Evolutionary conservation across 345 rosid species (phyloP).

Genomic region (Geranium rotundifolium): DNA sequence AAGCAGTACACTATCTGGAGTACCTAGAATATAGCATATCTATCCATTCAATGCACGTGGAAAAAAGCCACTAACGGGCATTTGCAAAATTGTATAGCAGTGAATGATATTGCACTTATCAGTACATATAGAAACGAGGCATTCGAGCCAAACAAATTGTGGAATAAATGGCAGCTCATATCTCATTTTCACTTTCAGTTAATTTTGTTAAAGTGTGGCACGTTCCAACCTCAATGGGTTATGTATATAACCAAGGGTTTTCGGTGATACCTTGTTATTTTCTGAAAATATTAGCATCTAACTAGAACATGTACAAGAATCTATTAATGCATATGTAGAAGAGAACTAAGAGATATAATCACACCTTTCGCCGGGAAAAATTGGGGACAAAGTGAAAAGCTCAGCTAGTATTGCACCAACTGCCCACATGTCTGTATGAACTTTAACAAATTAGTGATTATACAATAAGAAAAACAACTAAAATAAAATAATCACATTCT

Average conservation of each 20-base stretch:
- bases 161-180: too few species aligned
- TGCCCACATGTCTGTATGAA: conserved; percentile 88
- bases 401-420: conserved; percentile 91
- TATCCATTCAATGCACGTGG: too few species aligned
- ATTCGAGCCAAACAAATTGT: too few species aligned
- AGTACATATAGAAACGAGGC: too few species aligned
- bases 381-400: conserved; percentile 73
- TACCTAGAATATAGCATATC: too few species aligned
- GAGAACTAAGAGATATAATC: conserved; percentile 6
- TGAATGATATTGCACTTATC: too few species aligned
- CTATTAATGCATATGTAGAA: background rate
- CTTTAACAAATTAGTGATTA: conserved; percentile 11
- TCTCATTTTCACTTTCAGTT: too few species aligned
- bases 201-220: too few species aligned
- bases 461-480: background rate
- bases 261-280: background rate
- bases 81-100: too few species aligned
- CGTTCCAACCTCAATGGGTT: background rate
- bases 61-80: too few species aligned
- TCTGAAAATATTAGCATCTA: background rate
- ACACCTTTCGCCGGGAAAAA: conserved; percentile 99
- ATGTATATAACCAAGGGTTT: background rate
- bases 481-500: background rate
- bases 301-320: background rate
- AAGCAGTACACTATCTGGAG: too few species aligned